Conservation (phyloP, 345 rosid species). For the Eucalyptus erythrocorys region DNA sequence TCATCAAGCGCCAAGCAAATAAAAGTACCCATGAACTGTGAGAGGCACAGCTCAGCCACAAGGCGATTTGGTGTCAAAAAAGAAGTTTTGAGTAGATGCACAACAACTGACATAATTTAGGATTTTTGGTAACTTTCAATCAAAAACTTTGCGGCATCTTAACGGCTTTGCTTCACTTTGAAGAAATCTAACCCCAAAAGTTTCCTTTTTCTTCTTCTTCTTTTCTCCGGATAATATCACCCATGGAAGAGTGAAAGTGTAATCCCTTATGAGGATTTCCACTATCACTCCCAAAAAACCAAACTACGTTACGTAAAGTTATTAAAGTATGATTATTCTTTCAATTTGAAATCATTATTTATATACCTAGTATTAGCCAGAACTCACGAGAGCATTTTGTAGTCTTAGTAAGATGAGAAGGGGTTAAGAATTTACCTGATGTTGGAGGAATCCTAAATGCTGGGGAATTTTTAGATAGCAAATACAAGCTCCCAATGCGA, state of each 20-base stretch:
- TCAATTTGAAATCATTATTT: background rate
- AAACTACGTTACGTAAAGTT: background rate
- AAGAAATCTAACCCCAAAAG: background rate
- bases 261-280: background rate
- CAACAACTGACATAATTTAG: background rate
- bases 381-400: background rate
- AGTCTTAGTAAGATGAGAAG: background rate
- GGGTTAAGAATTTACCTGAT: background rate
- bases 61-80: too few relatives aligned
- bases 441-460: background rate
- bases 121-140: background rate
- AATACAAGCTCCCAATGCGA: background rate
- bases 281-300: background rate
- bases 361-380: background rate
- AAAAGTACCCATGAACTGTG: too few relatives aligned
- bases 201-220: background rate
- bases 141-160: background rate
- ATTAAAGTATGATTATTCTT: background rate
- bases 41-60: too few relatives aligned
- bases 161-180: background rate
- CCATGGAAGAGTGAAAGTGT: background rate
- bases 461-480: background rate
- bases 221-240: background rate
- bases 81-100: too few relatives aligned
- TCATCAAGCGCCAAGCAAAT: too few relatives aligned